Percentiles rank a stretch among this genome's conserved stretches.
These are phyloP conservation scores for Trichocladium uniseriatum DNA, from an alignment of 495 filamentous ascomycete genomes.

Conservation along the genomic window DNA sequence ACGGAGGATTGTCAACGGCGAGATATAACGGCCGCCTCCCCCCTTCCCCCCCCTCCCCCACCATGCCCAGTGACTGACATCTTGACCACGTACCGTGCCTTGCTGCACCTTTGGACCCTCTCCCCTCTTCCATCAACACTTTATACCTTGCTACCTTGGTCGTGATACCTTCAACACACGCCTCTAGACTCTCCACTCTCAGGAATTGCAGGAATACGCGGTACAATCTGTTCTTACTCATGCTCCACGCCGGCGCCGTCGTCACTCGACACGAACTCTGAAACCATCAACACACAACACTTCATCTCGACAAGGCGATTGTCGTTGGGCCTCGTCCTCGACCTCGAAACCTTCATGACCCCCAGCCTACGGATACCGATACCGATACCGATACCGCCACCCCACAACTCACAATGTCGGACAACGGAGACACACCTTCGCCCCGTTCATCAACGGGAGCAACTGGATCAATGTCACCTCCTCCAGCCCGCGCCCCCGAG, in stretches of 20 bases:
- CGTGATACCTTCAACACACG: too few species aligned
- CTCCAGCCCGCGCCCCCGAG: conserved; percentile 2
- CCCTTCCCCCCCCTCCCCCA: conserved; percentile 1
- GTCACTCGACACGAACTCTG: too few species aligned
- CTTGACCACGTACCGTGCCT: neutral
- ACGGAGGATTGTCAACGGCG: conserved; percentile 5
- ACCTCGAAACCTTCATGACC: neutral
- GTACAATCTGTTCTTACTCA: neutral
- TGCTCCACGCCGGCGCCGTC: too few species aligned
- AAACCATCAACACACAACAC: too few species aligned
- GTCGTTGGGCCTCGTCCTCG: neutral
- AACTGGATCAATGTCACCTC: conserved; percentile 7
- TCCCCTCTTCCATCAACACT: neutral
- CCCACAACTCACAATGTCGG: conserved; percentile 5
- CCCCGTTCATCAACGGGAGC: conserved; percentile 2
- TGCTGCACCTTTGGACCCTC: neutral
- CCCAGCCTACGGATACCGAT: neutral
- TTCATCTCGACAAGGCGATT: neutral
- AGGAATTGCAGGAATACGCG: neutral
- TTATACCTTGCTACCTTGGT: too few species aligned
- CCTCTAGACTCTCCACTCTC: conserved; percentile 2
- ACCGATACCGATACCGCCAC: too few species aligned
- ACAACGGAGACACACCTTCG: conserved; percentile 9
- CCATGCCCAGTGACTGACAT: neutral
- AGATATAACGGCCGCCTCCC: conserved; percentile 5